Base-by-base conservation (phyloP, 2,329 filamentous ascomycete species). In the Trichoderma simmonsii region DNA sequence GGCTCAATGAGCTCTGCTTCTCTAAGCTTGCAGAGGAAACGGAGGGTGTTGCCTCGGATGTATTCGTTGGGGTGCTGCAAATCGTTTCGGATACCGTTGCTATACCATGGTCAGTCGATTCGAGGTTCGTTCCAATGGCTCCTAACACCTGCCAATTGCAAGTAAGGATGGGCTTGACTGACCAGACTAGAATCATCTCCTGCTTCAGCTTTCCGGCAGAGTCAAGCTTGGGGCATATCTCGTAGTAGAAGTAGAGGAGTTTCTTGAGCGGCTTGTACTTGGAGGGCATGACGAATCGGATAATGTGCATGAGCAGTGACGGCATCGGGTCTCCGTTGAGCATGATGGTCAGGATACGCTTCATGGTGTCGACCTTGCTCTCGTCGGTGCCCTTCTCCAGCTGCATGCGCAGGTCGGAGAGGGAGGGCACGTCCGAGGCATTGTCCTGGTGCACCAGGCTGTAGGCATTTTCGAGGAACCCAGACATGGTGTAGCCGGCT, bases 111-210 rank as follows among this genome's bases (percentile, higher is more conserved):
- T 72, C 66, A 72, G 67, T 43, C 39, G 26, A 9, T 21, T 51
- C 32, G 26, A 32, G 8, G 18, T 21, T 30, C 7, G 14, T 9
- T 28, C 24, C 39, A n/a, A 28, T 26, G 30, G 21, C n/a, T 32
- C 15, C 14, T n/a, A 4, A 34, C 32, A 26, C 15, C 4, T n/a
- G 54, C 8, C 61, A 60, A 71, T 66, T n/a, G 51, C 54, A 30
- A 2, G 8, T 11, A 32, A 12, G 39, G 12, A 30, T 21, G 11
- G 9, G 30, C 28, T 68, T 36, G 71, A 72, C 80, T 61, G 77
- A 98, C 95, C 96, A 99, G 78, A 99, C 96, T 79, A 99, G 85
- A 82, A 99, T 99, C 94, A 98, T 98, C 85, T 99, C 96, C 84
- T 99, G 96, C 87, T 98, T 98, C 75, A 99, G 86, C 88, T 98